These are phyloP conservation scores for Aspergillus sclerotialis DNA, from an alignment of 2,329 filamentous ascomycete species.

Conservation along the genomic window DNA sequence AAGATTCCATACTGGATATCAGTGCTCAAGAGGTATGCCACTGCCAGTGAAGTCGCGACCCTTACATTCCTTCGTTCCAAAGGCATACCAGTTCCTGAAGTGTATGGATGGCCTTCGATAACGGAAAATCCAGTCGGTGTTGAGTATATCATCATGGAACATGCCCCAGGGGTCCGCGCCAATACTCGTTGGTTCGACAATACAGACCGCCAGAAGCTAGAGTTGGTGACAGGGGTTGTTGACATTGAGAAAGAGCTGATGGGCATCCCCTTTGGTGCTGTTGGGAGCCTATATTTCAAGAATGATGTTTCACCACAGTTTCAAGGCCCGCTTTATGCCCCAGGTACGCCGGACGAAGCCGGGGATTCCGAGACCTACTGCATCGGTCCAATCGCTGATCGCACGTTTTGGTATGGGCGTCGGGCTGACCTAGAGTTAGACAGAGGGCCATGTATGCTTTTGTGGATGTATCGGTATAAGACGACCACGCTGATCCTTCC, in stretches of 20 bases:
- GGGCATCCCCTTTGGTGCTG: slow-evolving; percentile 10
- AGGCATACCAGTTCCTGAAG: slow-evolving; percentile 12
- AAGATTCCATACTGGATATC: slow-evolving; percentile 14
- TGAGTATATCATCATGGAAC: slow-evolving; percentile 19
- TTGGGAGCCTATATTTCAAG: slow-evolving; percentile 17
- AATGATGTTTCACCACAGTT: slow-evolving; percentile 6
- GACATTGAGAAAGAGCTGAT: slow-evolving; percentile 14
- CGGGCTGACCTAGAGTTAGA: slow-evolving; percentile 11
- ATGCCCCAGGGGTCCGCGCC: slow-evolving; percentile 11
- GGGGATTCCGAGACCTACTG: slow-evolving; percentile 9
- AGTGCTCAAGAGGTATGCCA: slow-evolving; percentile 10
- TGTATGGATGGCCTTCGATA: slow-evolving; percentile 17
- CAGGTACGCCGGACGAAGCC: slow-evolving; percentile 3
- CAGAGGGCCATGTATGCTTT: slow-evolving; percentile 15
- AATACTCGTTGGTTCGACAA: slow-evolving; percentile 13
- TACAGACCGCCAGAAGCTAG: slow-evolving; percentile 10
- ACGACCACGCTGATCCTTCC: slow-evolving; percentile 1
- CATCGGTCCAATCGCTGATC: slow-evolving; percentile 17
- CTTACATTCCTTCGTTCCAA: slow-evolving; percentile 13
- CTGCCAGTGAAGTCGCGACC: slow-evolving; percentile 19
- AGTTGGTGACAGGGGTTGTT: slow-evolving; percentile 13
- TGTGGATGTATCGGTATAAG: not conserved
- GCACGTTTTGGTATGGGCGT: slow-evolving; percentile 21
- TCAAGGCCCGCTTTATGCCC: slow-evolving; percentile 10
- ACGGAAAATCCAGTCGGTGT: slow-evolving; percentile 13